Conservation (phyloP, 2,329 filamentous ascomycete genomes). For the Apiospora marii region DNA sequence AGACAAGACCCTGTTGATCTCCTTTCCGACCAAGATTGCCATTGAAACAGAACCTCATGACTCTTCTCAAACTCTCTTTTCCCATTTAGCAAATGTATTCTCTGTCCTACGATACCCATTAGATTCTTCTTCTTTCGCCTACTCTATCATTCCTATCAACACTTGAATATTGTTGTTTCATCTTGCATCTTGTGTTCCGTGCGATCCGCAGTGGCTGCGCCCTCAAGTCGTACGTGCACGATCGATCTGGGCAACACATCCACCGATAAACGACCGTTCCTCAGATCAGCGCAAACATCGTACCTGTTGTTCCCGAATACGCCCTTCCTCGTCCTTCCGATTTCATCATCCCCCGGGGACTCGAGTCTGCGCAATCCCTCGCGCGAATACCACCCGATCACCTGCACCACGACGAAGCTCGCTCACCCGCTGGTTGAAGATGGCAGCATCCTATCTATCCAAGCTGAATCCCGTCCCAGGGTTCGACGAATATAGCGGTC, state of each 20-base stretch:
- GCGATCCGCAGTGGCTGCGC: neutral
- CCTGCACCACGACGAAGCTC: neutral
- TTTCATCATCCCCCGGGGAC: neutral
- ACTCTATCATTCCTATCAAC: too few relatives aligned
- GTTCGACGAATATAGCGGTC: slow-evolving; percentile 79
- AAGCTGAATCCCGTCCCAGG: slow-evolving; percentile 72
- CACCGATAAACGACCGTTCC: neutral
- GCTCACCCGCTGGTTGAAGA: slow-evolving; percentile 29
- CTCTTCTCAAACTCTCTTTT: neutral
- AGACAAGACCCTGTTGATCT: slow-evolving; percentile 27
- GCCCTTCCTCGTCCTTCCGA: too few relatives aligned
- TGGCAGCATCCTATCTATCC: slow-evolving; percentile 57
- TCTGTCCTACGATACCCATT: neutral
- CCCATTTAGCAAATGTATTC: neutral
- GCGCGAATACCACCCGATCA: neutral
- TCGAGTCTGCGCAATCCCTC: neutral
- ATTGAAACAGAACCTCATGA: neutral
- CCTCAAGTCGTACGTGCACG: neutral
- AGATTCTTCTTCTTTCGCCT: neutral
- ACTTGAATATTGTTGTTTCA: too few relatives aligned
- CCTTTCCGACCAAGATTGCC: neutral
- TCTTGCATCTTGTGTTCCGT: neutral
- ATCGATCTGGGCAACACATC: neutral
- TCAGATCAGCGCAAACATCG: neutral
- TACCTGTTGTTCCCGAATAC: too few relatives aligned